phyloP scores from a whole-genome alignment of 73 alveolate genomes.

The Breviolum minutum region DNA sequence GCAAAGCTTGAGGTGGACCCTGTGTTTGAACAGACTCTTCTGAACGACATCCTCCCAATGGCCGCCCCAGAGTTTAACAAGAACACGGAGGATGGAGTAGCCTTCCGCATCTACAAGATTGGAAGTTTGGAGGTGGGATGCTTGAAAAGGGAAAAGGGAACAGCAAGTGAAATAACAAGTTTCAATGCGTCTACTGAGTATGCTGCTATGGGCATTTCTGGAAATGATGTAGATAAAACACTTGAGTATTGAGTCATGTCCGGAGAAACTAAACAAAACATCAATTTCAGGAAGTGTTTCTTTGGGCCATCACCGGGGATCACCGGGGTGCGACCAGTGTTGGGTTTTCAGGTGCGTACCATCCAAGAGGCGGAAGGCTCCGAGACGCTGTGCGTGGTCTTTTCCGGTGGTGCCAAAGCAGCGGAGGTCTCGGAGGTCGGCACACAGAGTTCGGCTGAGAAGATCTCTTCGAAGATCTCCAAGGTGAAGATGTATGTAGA shows the following conservation, averaged over 20 bases:
- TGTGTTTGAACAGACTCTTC: slow-evolving; percentile 26
- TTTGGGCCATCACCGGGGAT: too few species aligned
- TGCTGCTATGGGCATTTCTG: too few species aligned
- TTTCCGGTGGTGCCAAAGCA: slow-evolving; percentile 54
- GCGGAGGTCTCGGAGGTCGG: not conserved
- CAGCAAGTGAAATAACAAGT: too few species aligned
- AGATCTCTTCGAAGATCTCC: not conserved
- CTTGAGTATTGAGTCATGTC: too few species aligned
- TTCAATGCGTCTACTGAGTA: too few species aligned
- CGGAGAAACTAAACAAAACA: too few species aligned
- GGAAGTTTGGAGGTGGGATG: slow-evolving; percentile 81
- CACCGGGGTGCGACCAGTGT: too few species aligned
- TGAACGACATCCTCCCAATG: slow-evolving; percentile 62
- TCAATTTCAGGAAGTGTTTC: too few species aligned
- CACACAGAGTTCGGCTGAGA: not conserved
- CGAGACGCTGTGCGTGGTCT: slow-evolving; percentile 58
- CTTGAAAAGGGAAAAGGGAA: too few species aligned
- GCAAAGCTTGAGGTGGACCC: slow-evolving; percentile 87
- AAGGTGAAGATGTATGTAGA: slow-evolving; percentile 50
- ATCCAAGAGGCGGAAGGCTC: slow-evolving; percentile 66
- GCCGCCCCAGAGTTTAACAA: slow-evolving; percentile 89
- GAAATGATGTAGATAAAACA: too few species aligned
- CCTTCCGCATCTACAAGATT: slow-evolving; percentile 92
- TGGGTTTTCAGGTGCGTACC: slow-evolving; percentile 49
- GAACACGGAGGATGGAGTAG: slow-evolving; percentile 85